A percentile compares a stretch with the other conserved stretches of the same genome.
phyloP scores from a whole-genome alignment of 805 yeast genomes.

The Candida sithepensis region DNA sequence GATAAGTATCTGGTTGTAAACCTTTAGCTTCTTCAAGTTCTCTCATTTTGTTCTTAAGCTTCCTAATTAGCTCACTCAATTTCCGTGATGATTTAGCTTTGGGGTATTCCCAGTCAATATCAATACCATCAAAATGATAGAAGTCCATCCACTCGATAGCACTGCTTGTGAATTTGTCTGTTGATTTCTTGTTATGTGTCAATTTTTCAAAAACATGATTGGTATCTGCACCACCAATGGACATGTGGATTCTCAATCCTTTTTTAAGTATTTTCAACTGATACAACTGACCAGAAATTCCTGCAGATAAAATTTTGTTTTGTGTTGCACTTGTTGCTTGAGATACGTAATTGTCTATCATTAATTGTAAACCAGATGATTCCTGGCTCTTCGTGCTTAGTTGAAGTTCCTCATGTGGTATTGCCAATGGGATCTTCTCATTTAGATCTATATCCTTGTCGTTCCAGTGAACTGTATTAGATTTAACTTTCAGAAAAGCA shows the following conservation, averaged over 20 bases:
- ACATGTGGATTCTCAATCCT: slow-evolving; percentile 55
- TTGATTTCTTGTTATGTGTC: slow-evolving; percentile 18
- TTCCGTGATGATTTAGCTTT: slow-evolving; percentile 40
- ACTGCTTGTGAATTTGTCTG: slow-evolving; percentile 47
- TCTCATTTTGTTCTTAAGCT: slow-evolving; percentile 38
- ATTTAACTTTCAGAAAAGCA: slow-evolving; percentile 66
- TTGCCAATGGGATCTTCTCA: slow-evolving; percentile 15
- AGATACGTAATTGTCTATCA: background rate
- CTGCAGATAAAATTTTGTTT: slow-evolving; percentile 13
- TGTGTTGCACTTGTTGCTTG: background rate
- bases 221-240: slow-evolving; percentile 79
- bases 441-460: slow-evolving; percentile 69
- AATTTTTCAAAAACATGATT: slow-evolving; percentile 37
- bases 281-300: slow-evolving; percentile 29
- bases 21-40: slow-evolving; percentile 29
- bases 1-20: slow-evolving; percentile 29
- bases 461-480: slow-evolving; percentile 48
- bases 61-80: slow-evolving; percentile 41
- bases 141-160: slow-evolving; percentile 43
- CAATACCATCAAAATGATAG: slow-evolving; percentile 83
- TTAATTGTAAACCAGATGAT: background rate
- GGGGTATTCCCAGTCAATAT: slow-evolving; percentile 95
- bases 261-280: slow-evolving; percentile 24
- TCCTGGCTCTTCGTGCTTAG: background rate
- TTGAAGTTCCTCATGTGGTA: background rate